Conservation (phyloP, 1,139 yeast species). For the Scheffersomyces titani region DNA sequence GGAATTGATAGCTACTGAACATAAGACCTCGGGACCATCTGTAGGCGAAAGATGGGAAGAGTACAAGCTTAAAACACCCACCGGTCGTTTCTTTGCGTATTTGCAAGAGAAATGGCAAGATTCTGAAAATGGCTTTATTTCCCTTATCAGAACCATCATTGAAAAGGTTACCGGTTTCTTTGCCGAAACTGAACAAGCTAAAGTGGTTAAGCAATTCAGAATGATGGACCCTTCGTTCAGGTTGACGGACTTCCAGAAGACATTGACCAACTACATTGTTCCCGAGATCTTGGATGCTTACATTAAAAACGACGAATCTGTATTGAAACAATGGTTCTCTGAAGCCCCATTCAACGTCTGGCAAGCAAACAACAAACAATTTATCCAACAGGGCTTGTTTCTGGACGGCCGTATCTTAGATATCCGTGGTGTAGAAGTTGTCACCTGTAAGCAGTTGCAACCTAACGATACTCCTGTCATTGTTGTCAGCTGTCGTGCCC, state of each 20-base stretch:
- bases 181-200: conserved; percentile 95
- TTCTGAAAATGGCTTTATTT: conserved; percentile 88
- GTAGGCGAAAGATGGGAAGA: conserved; percentile 67
- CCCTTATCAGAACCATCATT: conserved; percentile 74
- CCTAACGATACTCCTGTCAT: conserved; percentile 93
- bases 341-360: conserved; percentile 97
- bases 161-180: conserved; percentile 86
- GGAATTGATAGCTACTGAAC: conserved; percentile 79
- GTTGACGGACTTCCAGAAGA: conserved; percentile 76
- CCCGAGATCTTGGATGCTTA: conserved; percentile 97
- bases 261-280: conserved; percentile 86
- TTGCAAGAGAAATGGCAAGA: conserved; percentile 85
- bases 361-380: conserved; percentile 90
- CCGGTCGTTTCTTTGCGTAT: conserved; percentile 66
- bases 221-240: conserved; percentile 89
- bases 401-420: conserved; percentile 92
- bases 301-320: conserved; percentile 84
- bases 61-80: conserved; percentile 65
- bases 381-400: conserved; percentile 86
- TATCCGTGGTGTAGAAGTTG: conserved; percentile 92
- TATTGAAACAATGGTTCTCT: conserved; percentile 86
- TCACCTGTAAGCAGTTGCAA: conserved; percentile 83
- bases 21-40: conserved; percentile 72
- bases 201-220: conserved; percentile 82
- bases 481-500: conserved; percentile 95